These are phyloP conservation scores for Pleurotus eryngii DNA, from an alignment of 768 basidiomycete species.

Conservation along the genomic window DNA sequence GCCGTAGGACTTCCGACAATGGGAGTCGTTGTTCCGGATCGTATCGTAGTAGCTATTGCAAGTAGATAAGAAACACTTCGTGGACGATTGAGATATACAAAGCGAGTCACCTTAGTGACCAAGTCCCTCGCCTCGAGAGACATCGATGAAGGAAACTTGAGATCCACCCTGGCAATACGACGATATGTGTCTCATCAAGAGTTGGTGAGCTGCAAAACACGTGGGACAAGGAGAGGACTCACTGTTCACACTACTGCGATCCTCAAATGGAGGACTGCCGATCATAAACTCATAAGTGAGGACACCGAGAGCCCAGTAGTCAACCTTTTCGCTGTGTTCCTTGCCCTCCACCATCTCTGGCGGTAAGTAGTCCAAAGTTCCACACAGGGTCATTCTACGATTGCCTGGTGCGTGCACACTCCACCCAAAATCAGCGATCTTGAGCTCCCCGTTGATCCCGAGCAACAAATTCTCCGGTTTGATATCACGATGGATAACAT, in stretches of 20 bases:
- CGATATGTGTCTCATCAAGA: slow-evolving; percentile 73
- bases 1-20: slow-evolving; percentile 67
- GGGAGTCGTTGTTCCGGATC: slow-evolving; percentile 77
- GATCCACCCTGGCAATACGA: slow-evolving; percentile 85
- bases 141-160: slow-evolving; percentile 57
- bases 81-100: background rate
- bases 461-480: slow-evolving; percentile 97
- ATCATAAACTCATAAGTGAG: slow-evolving; percentile 92
- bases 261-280: slow-evolving; percentile 81
- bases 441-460: slow-evolving; percentile 93
- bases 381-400: slow-evolving; percentile 86
- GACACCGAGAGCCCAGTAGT: slow-evolving; percentile 97
- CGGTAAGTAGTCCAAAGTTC: slow-evolving; percentile 94
- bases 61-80: slow-evolving; percentile 8
- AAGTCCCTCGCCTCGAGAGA: slow-evolving; percentile 67
- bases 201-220: background rate
- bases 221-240: slow-evolving; percentile 18
- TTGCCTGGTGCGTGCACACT: slow-evolving; percentile 94
- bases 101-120: slow-evolving; percentile 47
- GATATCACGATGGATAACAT: slow-evolving; percentile 98
- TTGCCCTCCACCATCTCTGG: slow-evolving; percentile 97
- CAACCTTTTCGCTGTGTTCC: slow-evolving; percentile 87
- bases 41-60: slow-evolving; percentile 74
- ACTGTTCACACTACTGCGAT: slow-evolving; percentile 75
- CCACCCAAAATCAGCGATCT: slow-evolving; percentile 99